A percentile compares a stretch with the other conserved stretches of the same genome.
Evolutionary conservation across 345 rosid species (phyloP).

Genomic region (Cardamine resedifolia): DNA sequence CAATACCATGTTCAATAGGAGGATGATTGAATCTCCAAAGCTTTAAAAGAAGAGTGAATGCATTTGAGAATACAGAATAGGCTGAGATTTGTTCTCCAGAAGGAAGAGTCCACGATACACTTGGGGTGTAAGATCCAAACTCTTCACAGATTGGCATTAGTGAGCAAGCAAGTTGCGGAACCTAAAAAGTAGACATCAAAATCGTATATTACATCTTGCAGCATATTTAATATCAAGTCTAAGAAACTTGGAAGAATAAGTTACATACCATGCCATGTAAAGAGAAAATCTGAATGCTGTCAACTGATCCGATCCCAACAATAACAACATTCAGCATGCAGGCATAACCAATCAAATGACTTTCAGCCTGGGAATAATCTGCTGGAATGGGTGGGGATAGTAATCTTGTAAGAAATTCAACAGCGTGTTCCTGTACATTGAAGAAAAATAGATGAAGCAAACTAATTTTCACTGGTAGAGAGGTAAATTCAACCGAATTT

Average conservation of each 20-base stretch:
- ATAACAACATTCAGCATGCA: conserved; percentile 81
- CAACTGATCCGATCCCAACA: conserved; percentile 82
- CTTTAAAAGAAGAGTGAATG: conserved; percentile 88
- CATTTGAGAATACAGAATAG: conserved; percentile 86
- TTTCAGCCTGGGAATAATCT: conserved; percentile 54
- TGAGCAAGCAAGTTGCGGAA: conserved; percentile 89
- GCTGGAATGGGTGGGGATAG: conserved; percentile 76
- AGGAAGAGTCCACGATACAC: conserved; percentile 72
- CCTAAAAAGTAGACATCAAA: conserved; percentile 46
- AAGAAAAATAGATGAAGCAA: conserved; percentile 2
- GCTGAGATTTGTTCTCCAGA: conserved; percentile 76
- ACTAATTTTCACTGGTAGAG: not conserved
- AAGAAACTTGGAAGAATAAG: not conserved
- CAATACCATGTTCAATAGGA: conserved; percentile 84
- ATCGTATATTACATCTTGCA: not conserved
- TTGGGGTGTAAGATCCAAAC: conserved; percentile 81
- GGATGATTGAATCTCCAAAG: conserved; percentile 94
- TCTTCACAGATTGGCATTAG: conserved; percentile 95
- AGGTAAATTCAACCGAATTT: not conserved
- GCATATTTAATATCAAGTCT: not conserved
- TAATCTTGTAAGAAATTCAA: conserved; percentile 76
- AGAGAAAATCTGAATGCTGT: conserved; percentile 89
- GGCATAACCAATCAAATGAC: conserved; percentile 77
- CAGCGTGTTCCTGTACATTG: conserved; percentile 73
- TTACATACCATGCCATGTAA: conserved; percentile 85